phyloP scores from a whole-genome alignment of 2,329 filamentous ascomycete species.

The Diaporthe eres region DNA sequence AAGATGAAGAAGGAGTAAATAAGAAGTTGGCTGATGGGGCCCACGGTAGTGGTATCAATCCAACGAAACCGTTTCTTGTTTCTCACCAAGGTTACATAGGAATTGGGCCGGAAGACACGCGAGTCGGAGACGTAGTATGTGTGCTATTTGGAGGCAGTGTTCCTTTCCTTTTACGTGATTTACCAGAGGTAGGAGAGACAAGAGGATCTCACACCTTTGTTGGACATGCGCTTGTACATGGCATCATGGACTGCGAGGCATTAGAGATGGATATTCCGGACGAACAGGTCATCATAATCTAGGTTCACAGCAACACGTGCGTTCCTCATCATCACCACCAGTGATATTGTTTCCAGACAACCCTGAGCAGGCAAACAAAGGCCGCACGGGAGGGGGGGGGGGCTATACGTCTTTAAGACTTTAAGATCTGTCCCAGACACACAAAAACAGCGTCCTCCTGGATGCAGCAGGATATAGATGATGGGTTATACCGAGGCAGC shows the following conservation, averaged over 20 bases:
- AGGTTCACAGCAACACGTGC: too few species aligned
- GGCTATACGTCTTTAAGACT: slow-evolving; percentile 37
- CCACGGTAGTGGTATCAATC: not conserved
- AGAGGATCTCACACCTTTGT: not conserved
- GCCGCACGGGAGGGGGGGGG: not conserved
- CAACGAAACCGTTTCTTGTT: not conserved
- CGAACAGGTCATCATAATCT: not conserved
- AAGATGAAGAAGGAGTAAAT: not conserved
- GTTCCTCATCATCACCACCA: too few species aligned
- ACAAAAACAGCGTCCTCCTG: slow-evolving; percentile 40
- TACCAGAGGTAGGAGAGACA: not conserved
- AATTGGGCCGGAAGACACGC: not conserved
- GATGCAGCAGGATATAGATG: slow-evolving; percentile 38
- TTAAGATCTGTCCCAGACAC: slow-evolving; percentile 38
- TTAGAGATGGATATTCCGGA: not conserved
- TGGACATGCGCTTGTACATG: not conserved
- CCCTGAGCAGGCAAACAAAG: not conserved
- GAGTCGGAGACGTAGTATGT: not conserved
- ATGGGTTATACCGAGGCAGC: slow-evolving; percentile 26
- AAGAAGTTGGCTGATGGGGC: not conserved
- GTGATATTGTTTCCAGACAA: not conserved
- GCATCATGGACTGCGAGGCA: not conserved
- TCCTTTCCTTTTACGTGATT: not conserved
- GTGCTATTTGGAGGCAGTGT: not conserved
- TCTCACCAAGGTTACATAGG: not conserved